Base-by-base conservation (phyloP, 1,284 basidiomycete genomes). In the Ganoderma multipileum region DNA sequence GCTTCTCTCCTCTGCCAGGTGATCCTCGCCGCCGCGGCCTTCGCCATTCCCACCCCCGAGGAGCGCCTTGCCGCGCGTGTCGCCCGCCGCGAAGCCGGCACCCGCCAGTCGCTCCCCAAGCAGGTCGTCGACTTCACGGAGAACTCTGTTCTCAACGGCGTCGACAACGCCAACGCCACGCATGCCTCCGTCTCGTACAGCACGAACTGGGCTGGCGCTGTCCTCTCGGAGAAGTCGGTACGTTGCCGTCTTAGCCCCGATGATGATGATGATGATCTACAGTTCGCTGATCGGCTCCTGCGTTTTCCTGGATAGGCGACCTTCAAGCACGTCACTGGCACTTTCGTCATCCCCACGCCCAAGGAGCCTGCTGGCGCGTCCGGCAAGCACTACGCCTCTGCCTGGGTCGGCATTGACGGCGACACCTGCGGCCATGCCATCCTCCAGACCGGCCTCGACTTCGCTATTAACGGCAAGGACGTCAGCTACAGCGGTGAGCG, bases 301-400 rank as follows among this genome's bases (percentile, higher is more conserved):
- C 2, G 7, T 55, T 14, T 5, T 38, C 39, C 26, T 16, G 5
- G 6, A 14, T 54, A 79, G 78, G 71, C 70, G 23, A 75, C 74
- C 0, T 78, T 64, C 73, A 78, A 75, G 71, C 63, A 73, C 23
- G 77, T 77, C 12, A 77, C 76, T 38, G 79, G 76, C 7, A 80
- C 78, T 2, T 81, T 81, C 73, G 75, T 74, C 59, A 76, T 78
- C 50, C 77, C 77, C 60, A 77, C 72, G 9, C 76, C 74, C 33
- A 62, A 61, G 39, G 72, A 68, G 59, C 76, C 77, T 33, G 72
- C 74, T 36, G 75, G 76, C 59, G 68, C 71, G 60, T 66, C 69
- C 18, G 73, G 75, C 66, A 68, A 60, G 36, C 72, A 76, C 71
- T 71, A 72, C 28, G 75, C 78, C 20, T 79, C 79, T 23, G 76